Evolutionary conservation across 1,284 basidiomycete genomes (phyloP), one percentile per base, ranked within the genome.

Genomic region (Malassezia slooffiae): DNA sequence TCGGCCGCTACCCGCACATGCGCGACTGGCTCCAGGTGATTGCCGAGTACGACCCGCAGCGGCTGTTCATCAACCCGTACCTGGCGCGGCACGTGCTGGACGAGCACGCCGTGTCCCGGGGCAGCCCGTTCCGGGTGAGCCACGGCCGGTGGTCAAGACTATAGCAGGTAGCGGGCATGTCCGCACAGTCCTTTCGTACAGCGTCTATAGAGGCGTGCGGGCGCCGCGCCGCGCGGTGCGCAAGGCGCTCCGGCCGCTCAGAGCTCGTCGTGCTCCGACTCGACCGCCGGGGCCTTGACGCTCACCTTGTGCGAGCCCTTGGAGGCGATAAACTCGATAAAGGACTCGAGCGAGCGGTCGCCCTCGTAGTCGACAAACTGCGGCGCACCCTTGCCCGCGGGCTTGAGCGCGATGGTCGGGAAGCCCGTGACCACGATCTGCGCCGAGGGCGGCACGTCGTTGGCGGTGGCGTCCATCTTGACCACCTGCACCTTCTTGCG

Each of bases 331-430:
- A 66, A 68, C 26, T 68, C 65, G 38, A 60, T 54, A 46, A 68
- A 61, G 41, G 58, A 57, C 42, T 67, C 65, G 34, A 68, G 53
- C 44, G 60, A 57, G 38, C 65, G 59, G 50, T 68, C 65, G 41
- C 65, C 65, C 29, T 51, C 55, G 43, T 63, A 67, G 70, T 95
- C 87, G 51, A 95, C 74, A 74, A 90, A 96, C 46, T 85, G 81
- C 47, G 75, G 75, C 19, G 12, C 19, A 27, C 34, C 31, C 33
- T 78, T 74, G 41, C 91, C 90, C 19, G 93, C 91, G 9, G 82
- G 78, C 74, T 89, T 88, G 79, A 99, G 93, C 72, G 96, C 96
- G 70, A 97, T 72, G 2, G 93, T 96, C 8, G 91, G 91, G 86
- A 93, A 96, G 35, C 85, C 82, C 40, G 58, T 47, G 21, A 70